These are phyloP conservation scores for Clavispora santaluciae DNA, from an alignment of 805 yeast genomes.

Conservation along the genomic window DNA sequence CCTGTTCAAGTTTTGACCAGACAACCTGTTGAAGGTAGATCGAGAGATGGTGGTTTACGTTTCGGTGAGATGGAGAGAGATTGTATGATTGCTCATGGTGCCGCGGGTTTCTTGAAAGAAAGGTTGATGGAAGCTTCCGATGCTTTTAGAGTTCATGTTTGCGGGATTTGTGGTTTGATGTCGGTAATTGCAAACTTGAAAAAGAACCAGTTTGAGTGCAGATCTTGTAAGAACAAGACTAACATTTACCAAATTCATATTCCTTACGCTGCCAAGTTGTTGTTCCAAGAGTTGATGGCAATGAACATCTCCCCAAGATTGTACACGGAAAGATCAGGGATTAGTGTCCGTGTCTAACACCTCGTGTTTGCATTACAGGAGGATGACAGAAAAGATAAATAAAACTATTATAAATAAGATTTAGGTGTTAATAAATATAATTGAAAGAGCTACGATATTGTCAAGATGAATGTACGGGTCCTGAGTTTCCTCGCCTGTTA, in stretches of 20 bases:
- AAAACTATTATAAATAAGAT: conserved; percentile 2
- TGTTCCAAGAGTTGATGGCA: conserved; percentile 99
- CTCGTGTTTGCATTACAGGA: conserved; percentile 5
- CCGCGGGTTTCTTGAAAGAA: conserved; percentile 96
- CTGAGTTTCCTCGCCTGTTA: no score
- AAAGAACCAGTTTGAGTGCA: conserved; percentile 97
- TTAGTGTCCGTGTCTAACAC: conserved; percentile 32
- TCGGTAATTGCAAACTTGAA: conserved; percentile 94
- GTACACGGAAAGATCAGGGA: conserved; percentile 86
- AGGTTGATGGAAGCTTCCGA: conserved; percentile 98
- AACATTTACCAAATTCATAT: conserved; percentile 96
- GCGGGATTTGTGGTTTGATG: conserved; percentile 99
- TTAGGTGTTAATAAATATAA: neutral
- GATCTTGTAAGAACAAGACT: conserved; percentile 97
- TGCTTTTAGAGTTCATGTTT: conserved; percentile 95
- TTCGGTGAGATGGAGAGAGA: conserved; percentile 99
- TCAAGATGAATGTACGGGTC: no score
- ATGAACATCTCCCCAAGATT: conserved; percentile 97
- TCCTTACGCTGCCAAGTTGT: conserved; percentile 96
- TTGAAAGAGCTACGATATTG: conserved; percentile 3
- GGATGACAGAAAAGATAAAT: conserved; percentile 1
- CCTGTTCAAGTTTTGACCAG: conserved; percentile 97
- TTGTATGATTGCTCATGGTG: conserved; percentile 99
- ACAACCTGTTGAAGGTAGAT: conserved; percentile 99
- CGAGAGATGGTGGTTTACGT: conserved; percentile 98